Evolutionary conservation across 306 rosid genomes (phyloP).

Genomic region (Lathyrus aphaca): DNA sequence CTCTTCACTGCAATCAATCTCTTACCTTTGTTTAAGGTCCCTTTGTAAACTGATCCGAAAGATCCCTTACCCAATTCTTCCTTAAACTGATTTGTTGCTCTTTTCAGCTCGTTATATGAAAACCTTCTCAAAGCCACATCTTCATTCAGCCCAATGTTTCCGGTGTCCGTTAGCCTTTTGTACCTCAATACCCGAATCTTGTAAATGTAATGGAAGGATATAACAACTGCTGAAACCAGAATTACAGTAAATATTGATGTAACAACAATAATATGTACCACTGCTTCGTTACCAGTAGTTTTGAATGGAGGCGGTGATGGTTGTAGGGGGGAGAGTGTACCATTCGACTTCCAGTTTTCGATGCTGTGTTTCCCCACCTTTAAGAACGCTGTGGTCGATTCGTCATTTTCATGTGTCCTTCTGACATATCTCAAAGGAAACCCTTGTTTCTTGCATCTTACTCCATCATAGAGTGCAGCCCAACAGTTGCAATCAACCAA

Average conservation of each 20-base stretch:
- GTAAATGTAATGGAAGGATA: conserved; percentile 29
- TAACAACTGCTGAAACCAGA: conserved; percentile 22
- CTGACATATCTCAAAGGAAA: conserved; percentile 44
- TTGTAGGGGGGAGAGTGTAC: not conserved
- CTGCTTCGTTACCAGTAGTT: conserved; percentile 35
- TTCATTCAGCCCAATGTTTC: conserved; percentile 39
- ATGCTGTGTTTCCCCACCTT: conserved; percentile 35
- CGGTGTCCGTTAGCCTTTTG: conserved; percentile 37
- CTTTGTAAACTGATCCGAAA: conserved; percentile 49
- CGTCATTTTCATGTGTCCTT: not conserved
- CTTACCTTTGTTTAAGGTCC: conserved; percentile 31
- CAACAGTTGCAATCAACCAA: conserved; percentile 44
- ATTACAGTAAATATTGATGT: not conserved
- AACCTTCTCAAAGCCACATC: conserved; percentile 41
- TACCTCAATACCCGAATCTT: conserved; percentile 41
- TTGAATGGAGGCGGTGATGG: conserved; percentile 9
- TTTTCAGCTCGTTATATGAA: conserved; percentile 41
- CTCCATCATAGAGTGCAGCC: conserved; percentile 10
- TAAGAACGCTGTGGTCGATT: not conserved
- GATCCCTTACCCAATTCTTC: conserved; percentile 46
- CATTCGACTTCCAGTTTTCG: not conserved
- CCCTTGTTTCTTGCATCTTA: conserved; percentile 25
- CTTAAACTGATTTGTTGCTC: conserved; percentile 42
- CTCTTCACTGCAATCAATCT: conserved; percentile 46
- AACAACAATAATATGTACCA: conserved; percentile 18